These are phyloP conservation scores for Alternaria incomplexa DNA, from an alignment of 2,329 filamentous ascomycete species.

Conservation along the genomic window DNA sequence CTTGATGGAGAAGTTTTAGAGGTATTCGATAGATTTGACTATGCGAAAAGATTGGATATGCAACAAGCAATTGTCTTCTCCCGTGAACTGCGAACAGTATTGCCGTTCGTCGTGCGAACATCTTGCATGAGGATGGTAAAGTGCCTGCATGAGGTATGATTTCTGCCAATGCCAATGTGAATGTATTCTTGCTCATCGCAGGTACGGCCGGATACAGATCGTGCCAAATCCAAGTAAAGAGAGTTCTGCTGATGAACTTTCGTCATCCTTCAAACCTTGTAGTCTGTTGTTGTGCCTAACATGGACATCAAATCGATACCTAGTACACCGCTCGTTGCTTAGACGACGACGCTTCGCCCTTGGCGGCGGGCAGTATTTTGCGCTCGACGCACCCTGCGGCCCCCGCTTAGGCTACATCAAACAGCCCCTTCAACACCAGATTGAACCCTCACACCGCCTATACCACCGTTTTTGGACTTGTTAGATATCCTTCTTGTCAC, in stretches of 20 bases:
- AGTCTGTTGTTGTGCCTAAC: not conserved
- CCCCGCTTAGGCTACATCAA: constrained; percentile 27
- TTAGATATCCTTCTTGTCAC: constrained; percentile 7
- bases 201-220: not conserved
- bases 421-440: constrained; percentile 26
- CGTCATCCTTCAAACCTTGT: not conserved
- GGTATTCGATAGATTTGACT: not conserved
- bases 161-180: not conserved
- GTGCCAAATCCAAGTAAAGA: not conserved
- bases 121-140: not conserved
- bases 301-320: not conserved
- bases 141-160: not conserved
- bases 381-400: constrained; percentile 36
- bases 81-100: too few relatives aligned
- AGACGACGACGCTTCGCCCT: constrained; percentile 10
- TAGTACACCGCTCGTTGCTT: constrained; percentile 14
- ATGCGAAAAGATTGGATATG: not conserved
- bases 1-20: constrained; percentile 78
- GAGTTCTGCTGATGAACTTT: not conserved
- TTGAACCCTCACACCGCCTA: constrained; percentile 14
- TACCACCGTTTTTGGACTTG: constrained; percentile 10
- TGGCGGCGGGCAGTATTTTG: constrained; percentile 26
- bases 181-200: not conserved
- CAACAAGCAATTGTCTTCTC: not conserved
- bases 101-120: not conserved